Percentiles rank a stretch among this genome's conserved stretches.
These are phyloP conservation scores for Tolypocladium nubicola DNA, from an alignment of 2,329 filamentous ascomycete species.

Conservation along the genomic window DNA sequence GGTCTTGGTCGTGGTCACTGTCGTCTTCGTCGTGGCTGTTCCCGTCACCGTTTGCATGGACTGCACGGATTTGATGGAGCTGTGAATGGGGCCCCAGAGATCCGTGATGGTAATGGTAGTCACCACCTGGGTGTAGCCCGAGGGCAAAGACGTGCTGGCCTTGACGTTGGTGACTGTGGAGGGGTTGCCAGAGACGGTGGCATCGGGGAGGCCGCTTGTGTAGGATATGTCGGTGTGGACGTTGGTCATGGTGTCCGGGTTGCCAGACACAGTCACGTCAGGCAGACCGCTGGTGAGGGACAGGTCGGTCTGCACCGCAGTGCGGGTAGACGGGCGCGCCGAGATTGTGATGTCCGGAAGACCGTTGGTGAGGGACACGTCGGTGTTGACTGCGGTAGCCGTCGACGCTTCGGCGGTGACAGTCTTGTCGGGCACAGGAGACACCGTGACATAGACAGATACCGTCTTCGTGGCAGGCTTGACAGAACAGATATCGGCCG, in stretches of 20 bases:
- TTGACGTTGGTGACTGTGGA: constrained; percentile 19
- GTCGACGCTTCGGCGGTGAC: constrained; percentile 10
- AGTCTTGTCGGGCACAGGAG: constrained; percentile 13
- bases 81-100: constrained; percentile 12
- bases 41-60: background rate
- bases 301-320: constrained; percentile 10
- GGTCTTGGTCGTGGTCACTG: constrained; percentile 15
- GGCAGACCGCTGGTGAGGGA: constrained; percentile 12
- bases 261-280: constrained; percentile 17
- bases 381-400: background rate
- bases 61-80: background rate
- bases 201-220: constrained; percentile 20
- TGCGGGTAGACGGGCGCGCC: constrained; percentile 12
- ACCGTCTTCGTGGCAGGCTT: constrained; percentile 13
- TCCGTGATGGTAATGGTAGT: constrained; percentile 19
- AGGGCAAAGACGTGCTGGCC: constrained; percentile 12
- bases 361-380: constrained; percentile 7
- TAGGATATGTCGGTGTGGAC: constrained; percentile 15
- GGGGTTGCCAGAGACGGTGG: constrained; percentile 19
- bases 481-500: constrained; percentile 4
- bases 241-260: constrained; percentile 18
- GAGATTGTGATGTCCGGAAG: constrained; percentile 17
- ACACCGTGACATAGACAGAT: constrained; percentile 10
- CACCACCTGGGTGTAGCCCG: constrained; percentile 1
- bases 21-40: constrained; percentile 6